Evolutionary conservation across 352 stramenopile species (phyloP).

Genomic region (Thraustotheca clavata): DNA sequence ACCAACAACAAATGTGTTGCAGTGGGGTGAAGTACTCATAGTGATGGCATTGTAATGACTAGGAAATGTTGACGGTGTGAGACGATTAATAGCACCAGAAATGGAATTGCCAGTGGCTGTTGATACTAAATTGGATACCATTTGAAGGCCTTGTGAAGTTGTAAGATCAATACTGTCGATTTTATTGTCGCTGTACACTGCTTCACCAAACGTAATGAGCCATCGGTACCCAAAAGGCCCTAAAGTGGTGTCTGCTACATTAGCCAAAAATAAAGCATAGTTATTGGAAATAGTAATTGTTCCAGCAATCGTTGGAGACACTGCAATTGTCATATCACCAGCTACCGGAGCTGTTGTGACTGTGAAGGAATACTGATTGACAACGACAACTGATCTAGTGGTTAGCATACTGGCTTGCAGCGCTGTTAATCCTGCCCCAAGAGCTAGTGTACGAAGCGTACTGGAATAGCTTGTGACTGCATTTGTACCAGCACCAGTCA

Average conservation of each 20-base stretch:
- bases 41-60: constrained; percentile 43
- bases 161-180: constrained; percentile 23
- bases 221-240: constrained; percentile 56
- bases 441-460: constrained; percentile 33
- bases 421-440: constrained; percentile 27
- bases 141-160: constrained; percentile 31
- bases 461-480: constrained; percentile 31
- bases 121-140: constrained; percentile 42
- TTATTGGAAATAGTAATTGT: constrained; percentile 29
- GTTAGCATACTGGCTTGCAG: constrained; percentile 33
- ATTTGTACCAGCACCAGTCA: constrained; percentile 30
- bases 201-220: constrained; percentile 52
- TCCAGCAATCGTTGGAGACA: constrained; percentile 29
- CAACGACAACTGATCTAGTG: constrained; percentile 30
- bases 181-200: constrained; percentile 15
- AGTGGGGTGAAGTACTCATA: constrained; percentile 38
- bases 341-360: constrained; percentile 33
- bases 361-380: constrained; percentile 29
- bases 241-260: constrained; percentile 30
- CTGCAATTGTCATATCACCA: constrained; percentile 35
- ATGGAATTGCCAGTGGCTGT: constrained; percentile 30
- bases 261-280: constrained; percentile 28
- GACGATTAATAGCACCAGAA: constrained; percentile 25
- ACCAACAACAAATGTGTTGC: constrained; percentile 59
- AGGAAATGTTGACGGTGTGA: constrained; percentile 26